phyloP scores from a whole-genome alignment of 2,329 filamentous ascomycete species.

The Xylaria sp. region DNA sequence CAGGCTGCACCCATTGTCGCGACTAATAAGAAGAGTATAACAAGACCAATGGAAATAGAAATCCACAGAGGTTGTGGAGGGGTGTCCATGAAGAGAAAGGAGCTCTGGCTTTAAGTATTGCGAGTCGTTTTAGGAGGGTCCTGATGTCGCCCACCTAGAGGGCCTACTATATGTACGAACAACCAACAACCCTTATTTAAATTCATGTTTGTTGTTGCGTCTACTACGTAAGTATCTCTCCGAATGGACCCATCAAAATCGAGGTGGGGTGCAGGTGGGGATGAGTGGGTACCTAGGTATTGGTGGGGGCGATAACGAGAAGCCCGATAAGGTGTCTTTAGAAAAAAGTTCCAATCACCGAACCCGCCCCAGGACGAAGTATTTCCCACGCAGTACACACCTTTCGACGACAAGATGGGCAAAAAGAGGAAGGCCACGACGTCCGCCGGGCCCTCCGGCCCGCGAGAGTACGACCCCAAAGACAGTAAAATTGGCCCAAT shows the following conservation, averaged over 20 bases:
- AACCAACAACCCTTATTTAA: not conserved
- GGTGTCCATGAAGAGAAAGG: constrained; percentile 39
- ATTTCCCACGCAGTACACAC: not conserved
- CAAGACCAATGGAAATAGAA: constrained; percentile 45
- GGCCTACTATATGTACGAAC: not conserved
- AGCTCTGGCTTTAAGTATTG: not conserved
- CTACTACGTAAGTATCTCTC: not conserved
- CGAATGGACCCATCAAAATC: not conserved
- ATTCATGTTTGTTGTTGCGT: not conserved
- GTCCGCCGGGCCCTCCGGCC: constrained; percentile 59
- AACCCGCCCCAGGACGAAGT: not conserved
- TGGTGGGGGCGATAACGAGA: constrained; percentile 24
- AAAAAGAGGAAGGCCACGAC: constrained; percentile 76
- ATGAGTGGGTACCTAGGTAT: constrained; percentile 10
- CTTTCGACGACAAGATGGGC: constrained; percentile 59
- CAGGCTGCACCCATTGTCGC: constrained; percentile 74
- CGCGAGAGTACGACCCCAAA: constrained; percentile 64
- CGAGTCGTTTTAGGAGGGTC: constrained; percentile 12
- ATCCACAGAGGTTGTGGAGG: constrained; percentile 37
- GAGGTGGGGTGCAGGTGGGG: not conserved
- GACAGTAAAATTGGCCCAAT: constrained; percentile 72
- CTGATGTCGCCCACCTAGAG: not conserved
- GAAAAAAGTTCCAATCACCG: constrained; percentile 33
- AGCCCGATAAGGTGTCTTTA: constrained; percentile 33
- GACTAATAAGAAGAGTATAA: constrained; percentile 52